Evolutionary conservation across 495 filamentous ascomycete genomes (phyloP), one percentile per base, ranked within the genome.

Genomic region (Aspergillus avenaceus): DNA sequence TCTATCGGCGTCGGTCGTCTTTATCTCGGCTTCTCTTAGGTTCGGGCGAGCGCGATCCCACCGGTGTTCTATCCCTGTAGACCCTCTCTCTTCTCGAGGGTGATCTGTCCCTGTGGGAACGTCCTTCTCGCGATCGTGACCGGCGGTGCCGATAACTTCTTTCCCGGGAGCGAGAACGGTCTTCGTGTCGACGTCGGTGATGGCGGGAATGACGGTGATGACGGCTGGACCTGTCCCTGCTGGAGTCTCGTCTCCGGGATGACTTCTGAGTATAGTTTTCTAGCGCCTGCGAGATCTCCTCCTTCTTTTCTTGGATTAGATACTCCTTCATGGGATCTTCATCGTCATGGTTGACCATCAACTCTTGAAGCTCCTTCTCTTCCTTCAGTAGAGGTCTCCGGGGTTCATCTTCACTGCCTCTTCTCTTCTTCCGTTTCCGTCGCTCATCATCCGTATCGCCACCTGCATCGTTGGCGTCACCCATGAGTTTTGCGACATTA

Each of bases 261-360:
- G 66, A 64, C 48, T 57, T 70, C 27, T 71, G 65, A 55, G 61
- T 75, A 42, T 74, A 72, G 47, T 69, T 81, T 53, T 77, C 74
- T 56, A 88, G 59, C 1, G 90, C 91, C 42, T 71, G 76, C 27
- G 84, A 81, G 27, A 95, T 81, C 64, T 96, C 89, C 54, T 90
- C 87, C 60, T 85, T 88, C 79, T 96, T 96, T 71, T 93, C 86
- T 37, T 90, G 74, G 21, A 97, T 79, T 42, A 96, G 65, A 62
- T 87, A 95, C 44, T 82, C 81, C 70, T 96, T 97, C 93, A 97
- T 97, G 2, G 93, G 92, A 70, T 98, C 92, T 58, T 97, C 93
- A 19, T 97, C 91, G 55, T 97, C 92, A 54, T 95, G 86, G 16
- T 90, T 83, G 50, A 76, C 68, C 14, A 93, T 83, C 57, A 97